phyloP scores from a whole-genome alignment of 1,284 basidiomycete species.

The Cutaneotrichosporon cavernicola region DNA sequence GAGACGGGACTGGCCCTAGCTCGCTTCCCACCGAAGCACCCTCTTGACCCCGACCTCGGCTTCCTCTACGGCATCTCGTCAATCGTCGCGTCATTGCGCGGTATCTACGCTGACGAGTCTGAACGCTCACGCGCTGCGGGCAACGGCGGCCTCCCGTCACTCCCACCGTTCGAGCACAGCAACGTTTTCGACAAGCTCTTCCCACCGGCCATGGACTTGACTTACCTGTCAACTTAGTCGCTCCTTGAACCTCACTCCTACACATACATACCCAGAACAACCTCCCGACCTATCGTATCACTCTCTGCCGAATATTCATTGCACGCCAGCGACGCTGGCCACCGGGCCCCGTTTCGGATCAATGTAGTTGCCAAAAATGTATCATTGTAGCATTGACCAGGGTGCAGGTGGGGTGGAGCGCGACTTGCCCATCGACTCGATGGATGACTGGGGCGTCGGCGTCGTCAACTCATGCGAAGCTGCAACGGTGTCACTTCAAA shows the following conservation, averaged over 20 bases:
- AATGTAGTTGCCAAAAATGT: slow-evolving; percentile 1
- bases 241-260: background rate
- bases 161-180: slow-evolving; percentile 30
- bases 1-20: slow-evolving; percentile 76
- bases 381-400: background rate
- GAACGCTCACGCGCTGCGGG: slow-evolving; percentile 27
- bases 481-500: no score
- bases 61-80: slow-evolving; percentile 89
- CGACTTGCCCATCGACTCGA: no score
- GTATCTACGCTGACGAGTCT: slow-evolving; percentile 76
- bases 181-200: slow-evolving; percentile 45
- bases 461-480: no score
- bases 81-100: slow-evolving; percentile 69
- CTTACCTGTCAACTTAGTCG: slow-evolving; percentile 33
- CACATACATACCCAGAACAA: background rate
- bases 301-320: background rate
- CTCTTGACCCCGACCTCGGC: slow-evolving; percentile 84
- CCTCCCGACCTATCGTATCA: background rate
- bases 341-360: background rate
- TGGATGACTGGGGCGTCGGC: no score
- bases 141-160: slow-evolving; percentile 1
- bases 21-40: slow-evolving; percentile 87
- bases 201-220: slow-evolving; percentile 28
- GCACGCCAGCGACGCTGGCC: background rate
- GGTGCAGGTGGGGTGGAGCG: background rate